phyloP scores from a whole-genome alignment of 768 basidiomycete genomes.

The Leccinum variicolor region DNA sequence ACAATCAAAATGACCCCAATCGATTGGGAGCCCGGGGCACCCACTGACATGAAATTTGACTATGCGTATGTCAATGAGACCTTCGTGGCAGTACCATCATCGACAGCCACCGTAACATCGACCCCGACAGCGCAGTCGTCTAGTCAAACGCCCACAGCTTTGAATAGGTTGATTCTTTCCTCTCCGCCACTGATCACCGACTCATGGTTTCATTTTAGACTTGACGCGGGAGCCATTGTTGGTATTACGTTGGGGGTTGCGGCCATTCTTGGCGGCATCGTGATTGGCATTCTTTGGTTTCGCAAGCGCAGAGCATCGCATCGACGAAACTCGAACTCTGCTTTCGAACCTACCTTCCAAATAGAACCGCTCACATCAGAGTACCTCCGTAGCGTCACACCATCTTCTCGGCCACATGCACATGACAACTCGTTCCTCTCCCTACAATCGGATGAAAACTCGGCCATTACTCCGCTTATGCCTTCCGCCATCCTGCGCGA shows the following conservation, averaged over 20 bases:
- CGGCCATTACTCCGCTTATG: background rate
- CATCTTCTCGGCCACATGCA: background rate
- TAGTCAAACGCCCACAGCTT: no score
- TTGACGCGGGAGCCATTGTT: constrained; percentile 4
- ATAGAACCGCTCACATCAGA: constrained; percentile 4
- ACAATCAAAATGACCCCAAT: constrained; percentile 21
- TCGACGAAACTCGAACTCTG: background rate
- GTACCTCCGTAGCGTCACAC: background rate
- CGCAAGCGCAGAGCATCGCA: constrained; percentile 4
- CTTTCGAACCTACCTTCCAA: background rate
- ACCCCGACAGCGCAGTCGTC: no score
- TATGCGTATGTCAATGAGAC: constrained; percentile 25
- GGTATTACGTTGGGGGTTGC: constrained; percentile 13
- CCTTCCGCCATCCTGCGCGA: constrained; percentile 11
- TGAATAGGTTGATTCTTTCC: constrained; percentile 9
- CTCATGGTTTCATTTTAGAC: constrained; percentile 11
- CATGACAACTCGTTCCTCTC: background rate
- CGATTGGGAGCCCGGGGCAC: constrained; percentile 12
- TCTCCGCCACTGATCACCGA: background rate
- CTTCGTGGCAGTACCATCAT: constrained; percentile 3
- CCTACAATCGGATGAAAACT: background rate
- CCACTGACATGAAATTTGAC: constrained; percentile 26
- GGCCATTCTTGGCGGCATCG: background rate
- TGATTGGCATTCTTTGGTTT: constrained; percentile 4
- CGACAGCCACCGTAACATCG: no score